These are phyloP conservation scores for Pichia sp. DNA, from an alignment of 1,139 yeast species.

Conservation along the genomic window DNA sequence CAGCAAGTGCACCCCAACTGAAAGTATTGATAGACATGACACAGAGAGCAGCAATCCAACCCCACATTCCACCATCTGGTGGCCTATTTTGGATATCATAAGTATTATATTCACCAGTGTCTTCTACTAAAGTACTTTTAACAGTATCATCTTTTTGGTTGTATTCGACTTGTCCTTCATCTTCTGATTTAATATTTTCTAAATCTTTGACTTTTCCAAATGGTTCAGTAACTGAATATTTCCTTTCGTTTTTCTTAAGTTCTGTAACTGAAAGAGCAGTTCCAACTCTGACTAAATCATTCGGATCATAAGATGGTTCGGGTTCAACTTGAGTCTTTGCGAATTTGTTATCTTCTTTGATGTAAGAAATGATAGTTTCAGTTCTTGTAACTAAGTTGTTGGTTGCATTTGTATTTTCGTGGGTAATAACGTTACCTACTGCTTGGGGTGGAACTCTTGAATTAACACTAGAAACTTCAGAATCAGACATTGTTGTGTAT, in stretches of 20 bases:
- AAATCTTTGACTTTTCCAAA: neutral
- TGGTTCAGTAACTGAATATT: conserved; percentile 2
- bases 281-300: conserved; percentile 6
- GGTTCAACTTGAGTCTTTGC: conserved; percentile 20
- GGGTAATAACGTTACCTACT: neutral
- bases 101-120: conserved; percentile 32
- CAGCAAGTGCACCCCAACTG: conserved; percentile 77
- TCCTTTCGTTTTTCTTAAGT: neutral
- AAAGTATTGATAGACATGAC: conserved; percentile 45
- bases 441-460: neutral
- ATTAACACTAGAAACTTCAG: too few relatives aligned
- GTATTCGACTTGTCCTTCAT: neutral
- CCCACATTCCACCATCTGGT: conserved; percentile 64
- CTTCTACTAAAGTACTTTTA: conserved; percentile 2
- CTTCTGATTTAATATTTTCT: neutral
- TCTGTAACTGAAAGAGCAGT: conserved; percentile 12
- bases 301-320: conserved; percentile 18
- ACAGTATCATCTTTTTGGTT: neutral
- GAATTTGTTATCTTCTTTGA: conserved; percentile 29
- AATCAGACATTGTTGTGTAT: too few relatives aligned
- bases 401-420: neutral
- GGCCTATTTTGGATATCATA: conserved; percentile 43
- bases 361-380: conserved; percentile 27
- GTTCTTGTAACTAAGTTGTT: conserved; percentile 18
- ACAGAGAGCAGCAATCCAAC: conserved; percentile 65